A percentile compares a stretch with the other conserved stretches of the same genome.
Conservation (phyloP, 805 yeast species). For the Lipomyces chichibuensis region DNA sequence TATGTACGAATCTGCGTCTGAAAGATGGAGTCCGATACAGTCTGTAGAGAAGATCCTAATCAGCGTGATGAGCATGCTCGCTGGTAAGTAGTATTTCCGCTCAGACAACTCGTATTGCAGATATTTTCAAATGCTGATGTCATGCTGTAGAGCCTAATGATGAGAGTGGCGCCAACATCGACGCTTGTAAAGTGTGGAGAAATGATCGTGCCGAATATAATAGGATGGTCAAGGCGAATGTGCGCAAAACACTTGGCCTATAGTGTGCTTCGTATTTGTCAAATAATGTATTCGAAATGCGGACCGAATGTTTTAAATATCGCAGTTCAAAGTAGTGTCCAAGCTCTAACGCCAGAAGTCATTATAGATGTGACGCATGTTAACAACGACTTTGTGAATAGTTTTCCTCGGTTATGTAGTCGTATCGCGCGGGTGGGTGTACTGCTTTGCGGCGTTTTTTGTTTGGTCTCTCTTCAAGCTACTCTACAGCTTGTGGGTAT, state of each 20-base stretch:
- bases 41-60: constrained; percentile 94
- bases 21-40: constrained; percentile 97
- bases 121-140: neutral
- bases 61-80: constrained; percentile 93
- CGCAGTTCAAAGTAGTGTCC: neutral
- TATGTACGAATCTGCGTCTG: constrained; percentile 93
- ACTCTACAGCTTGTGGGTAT: neutral
- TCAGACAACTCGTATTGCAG: neutral
- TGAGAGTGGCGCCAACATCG: constrained; percentile 91
- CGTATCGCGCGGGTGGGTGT: neutral
- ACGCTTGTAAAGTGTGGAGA: constrained; percentile 85
- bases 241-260: constrained; percentile 71
- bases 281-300: neutral
- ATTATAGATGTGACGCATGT: neutral
- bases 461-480: neutral
- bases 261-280: constrained; percentile 38
- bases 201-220: constrained; percentile 74
- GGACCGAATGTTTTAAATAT: neutral
- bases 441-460: neutral
- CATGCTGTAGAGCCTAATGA: constrained; percentile 79
- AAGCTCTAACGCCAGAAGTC: neutral
- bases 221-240: constrained; percentile 65
- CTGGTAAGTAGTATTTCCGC: constrained; percentile 44
- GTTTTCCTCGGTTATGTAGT: neutral
- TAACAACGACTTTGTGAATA: neutral